These are phyloP conservation scores for Aureoboletus auriporus DNA, from an alignment of 768 basidiomycete genomes.

Conservation along the genomic window DNA sequence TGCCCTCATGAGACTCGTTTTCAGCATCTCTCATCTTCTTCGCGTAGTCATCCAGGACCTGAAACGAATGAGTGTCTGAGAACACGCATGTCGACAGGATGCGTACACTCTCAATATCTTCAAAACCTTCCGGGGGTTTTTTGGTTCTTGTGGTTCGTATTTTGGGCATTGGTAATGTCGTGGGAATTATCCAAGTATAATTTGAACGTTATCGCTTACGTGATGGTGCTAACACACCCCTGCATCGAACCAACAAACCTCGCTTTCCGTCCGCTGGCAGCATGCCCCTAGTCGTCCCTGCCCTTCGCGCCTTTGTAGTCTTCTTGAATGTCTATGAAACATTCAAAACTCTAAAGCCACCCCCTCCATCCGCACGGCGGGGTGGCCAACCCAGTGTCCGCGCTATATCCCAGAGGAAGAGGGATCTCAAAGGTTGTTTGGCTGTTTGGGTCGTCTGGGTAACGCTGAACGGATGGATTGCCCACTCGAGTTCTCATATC, in stretches of 20 bases:
- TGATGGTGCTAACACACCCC: conserved; percentile 18
- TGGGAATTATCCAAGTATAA: conserved; percentile 12
- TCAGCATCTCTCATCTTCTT: conserved; percentile 99
- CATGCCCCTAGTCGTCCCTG: conserved; percentile 68
- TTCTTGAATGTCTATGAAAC: conserved; percentile 81
- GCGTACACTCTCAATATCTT: conserved; percentile 82
- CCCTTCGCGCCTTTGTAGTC: conserved; percentile 65
- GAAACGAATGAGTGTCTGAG: conserved; percentile 6
- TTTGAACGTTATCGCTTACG: conserved; percentile 10
- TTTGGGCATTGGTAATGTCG: conserved; percentile 71
- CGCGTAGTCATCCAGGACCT: conserved; percentile 97
- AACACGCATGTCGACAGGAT: neutral
- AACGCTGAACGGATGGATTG: conserved; percentile 23
- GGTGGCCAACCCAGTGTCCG: conserved; percentile 61
- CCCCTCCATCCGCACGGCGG: conserved; percentile 46
- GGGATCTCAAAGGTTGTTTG: conserved; percentile 81
- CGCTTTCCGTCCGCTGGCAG: neutral
- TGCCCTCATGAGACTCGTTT: conserved; percentile 97
- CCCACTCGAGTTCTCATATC: conserved; percentile 9
- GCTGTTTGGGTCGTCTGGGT: conserved; percentile 89
- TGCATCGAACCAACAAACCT: conserved; percentile 18
- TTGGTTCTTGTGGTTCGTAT: conserved; percentile 92
- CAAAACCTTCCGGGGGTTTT: conserved; percentile 91
- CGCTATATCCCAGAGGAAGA: conserved; percentile 71
- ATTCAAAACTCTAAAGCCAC: conserved; percentile 75